phyloP scores from a whole-genome alignment of 371 early-diverging fungal genomes.

The Actinomortierella wolfii region DNA sequence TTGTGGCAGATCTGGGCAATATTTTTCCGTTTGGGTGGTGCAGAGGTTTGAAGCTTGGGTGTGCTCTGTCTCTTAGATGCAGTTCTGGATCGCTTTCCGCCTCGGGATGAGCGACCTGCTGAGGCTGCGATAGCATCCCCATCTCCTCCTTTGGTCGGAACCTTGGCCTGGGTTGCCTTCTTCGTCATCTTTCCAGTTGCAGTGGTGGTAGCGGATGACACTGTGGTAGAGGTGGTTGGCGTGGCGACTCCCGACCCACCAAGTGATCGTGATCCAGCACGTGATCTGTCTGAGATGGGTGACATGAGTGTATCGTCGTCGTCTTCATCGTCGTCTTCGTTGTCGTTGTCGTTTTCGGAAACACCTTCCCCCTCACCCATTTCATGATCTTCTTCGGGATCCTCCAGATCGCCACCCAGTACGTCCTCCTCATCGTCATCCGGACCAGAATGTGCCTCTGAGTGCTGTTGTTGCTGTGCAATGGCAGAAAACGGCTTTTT shows the following conservation, averaged over 20 bases:
- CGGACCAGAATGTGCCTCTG: constrained; percentile 5
- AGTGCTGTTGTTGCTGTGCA: constrained; percentile 6
- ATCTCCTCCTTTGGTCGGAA: constrained; percentile 45
- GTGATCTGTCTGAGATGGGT: constrained; percentile 11
- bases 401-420: constrained; percentile 45
- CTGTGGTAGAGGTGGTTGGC: constrained; percentile 21
- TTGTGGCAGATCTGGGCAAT: constrained; percentile 52
- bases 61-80: constrained; percentile 16
- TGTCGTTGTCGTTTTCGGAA: constrained; percentile 15
- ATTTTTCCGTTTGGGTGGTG: constrained; percentile 47
- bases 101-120: constrained; percentile 24
- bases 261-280: constrained; percentile 18
- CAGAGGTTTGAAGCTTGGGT: constrained; percentile 36
- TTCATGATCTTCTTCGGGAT: constrained; percentile 39
- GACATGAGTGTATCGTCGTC: constrained; percentile 11
- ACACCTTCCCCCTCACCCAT: constrained; percentile 24
- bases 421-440: constrained; percentile 20
- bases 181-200: constrained; percentile 18
- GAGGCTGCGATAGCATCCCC: constrained; percentile 50
- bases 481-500: constrained; percentile 23
- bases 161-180: constrained; percentile 14
- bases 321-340: constrained; percentile 7
- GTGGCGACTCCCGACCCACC: constrained; percentile 3
- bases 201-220: constrained; percentile 10
- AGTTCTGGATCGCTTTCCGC: constrained; percentile 22